phyloP scores from a whole-genome alignment of 2,329 filamentous ascomycete genomes.

The Cordyceps tenuipes region DNA sequence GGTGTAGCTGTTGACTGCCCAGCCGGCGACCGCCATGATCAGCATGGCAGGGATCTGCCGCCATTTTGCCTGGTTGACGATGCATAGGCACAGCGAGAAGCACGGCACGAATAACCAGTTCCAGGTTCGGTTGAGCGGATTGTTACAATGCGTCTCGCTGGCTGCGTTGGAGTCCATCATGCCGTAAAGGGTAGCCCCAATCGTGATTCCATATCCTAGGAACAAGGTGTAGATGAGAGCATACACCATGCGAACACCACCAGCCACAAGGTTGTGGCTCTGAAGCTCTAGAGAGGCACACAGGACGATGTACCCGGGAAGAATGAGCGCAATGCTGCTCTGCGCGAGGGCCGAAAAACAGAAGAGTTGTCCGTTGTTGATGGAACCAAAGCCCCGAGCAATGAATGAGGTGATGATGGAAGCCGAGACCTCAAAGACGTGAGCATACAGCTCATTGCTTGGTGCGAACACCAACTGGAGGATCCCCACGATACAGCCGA shows the following conservation, averaged over 20 bases:
- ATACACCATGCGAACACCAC: conserved; percentile 67
- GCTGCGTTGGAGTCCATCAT: conserved; percentile 50
- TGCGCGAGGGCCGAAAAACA: conserved; percentile 67
- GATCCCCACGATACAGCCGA: conserved; percentile 65
- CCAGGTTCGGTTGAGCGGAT: conserved; percentile 35
- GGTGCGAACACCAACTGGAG: conserved; percentile 70
- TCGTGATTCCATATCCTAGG: conserved; percentile 65
- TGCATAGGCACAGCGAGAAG: conserved; percentile 66
- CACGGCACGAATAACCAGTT: conserved; percentile 66
- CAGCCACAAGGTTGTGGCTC: conserved; percentile 60
- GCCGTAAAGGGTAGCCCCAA: conserved; percentile 58
- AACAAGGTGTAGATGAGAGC: conserved; percentile 69
- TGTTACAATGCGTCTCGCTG: conserved; percentile 32
- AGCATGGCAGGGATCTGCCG: conserved; percentile 71
- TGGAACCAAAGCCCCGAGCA: conserved; percentile 60
- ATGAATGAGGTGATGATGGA: conserved; percentile 60
- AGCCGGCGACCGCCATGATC: conserved; percentile 64
- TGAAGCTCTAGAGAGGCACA: conserved; percentile 56
- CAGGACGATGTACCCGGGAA: conserved; percentile 49
- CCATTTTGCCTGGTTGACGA: conserved; percentile 77
- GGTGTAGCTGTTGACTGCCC: conserved; percentile 66
- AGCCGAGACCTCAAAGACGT: conserved; percentile 45
- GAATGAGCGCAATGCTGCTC: conserved; percentile 66
- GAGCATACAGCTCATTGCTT: conserved; percentile 59
- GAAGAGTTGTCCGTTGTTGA: conserved; percentile 49